Evolutionary conservation across 2,329 filamentous ascomycete genomes (phyloP), one percentile per base, ranked within the genome.

Genomic region (Epichloe bromicola): DNA sequence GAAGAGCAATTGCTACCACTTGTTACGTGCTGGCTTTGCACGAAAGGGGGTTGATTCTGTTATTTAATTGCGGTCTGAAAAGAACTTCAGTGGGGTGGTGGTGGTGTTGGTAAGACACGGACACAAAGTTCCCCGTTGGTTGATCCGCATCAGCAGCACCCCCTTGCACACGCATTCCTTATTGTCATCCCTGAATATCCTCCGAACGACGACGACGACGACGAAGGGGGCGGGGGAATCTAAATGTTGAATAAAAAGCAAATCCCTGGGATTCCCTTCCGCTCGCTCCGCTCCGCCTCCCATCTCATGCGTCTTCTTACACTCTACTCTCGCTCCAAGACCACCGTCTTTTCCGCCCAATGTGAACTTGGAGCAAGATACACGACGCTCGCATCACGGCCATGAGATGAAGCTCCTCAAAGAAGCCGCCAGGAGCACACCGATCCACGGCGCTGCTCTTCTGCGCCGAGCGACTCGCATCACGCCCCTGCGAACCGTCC

Each of bases 341-440:
- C 8, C 26, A 10, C 19, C 14, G 39, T 14, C 39, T 15, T 12
- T 41, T 8, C 7, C 26, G 26, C 4, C n/a, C 36, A n/a, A 38
- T 38, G 36, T 38, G n/a, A 38, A 30, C 8, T 10, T 30, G 2
- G 36, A 38, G 14, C 36, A 1, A 43, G 5, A 30, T 5, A 17
- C 26, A 5, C 14, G 3, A 12, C 12, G 36, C 42, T 33, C 44
- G 26, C 44, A 46, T 37, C 44, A 37, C 44, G 33, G 26, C 14
- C 36, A 46, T 50, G 41, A 20, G 15, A 48, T 40, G 30, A 52
- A 34, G 50, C 34, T 52, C 36, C 36, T 49, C 46, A 49, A 45
- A 40, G 33, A 42, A 23, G 50, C 39, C 14, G 20, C 46, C 39
- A 43, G 30, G 38, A 17, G 26, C 39, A 14, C 45, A 45, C 50